phyloP scores from a whole-genome alignment of 805 yeast species.

The Cyberlindnera maritima region DNA sequence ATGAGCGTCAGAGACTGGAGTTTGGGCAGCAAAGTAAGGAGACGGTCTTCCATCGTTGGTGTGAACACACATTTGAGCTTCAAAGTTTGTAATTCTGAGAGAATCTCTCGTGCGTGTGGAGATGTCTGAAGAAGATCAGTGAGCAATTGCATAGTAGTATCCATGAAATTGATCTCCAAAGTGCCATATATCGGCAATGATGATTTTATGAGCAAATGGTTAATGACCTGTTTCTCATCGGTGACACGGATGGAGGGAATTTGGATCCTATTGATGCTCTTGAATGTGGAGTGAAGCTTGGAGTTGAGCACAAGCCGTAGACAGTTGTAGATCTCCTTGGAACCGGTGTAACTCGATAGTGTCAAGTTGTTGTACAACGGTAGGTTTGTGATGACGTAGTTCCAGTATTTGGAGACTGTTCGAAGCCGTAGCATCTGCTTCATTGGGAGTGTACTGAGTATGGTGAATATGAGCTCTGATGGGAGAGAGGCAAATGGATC shows the following conservation, averaged over 20 bases:
- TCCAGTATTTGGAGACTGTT: slow-evolving; percentile 20
- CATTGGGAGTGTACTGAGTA: slow-evolving; percentile 5
- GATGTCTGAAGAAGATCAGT: slow-evolving; percentile 10
- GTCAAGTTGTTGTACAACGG: slow-evolving; percentile 18
- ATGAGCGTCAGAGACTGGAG: slow-evolving; percentile 17
- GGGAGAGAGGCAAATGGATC: slow-evolving; percentile 13
- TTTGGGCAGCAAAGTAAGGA: slow-evolving; percentile 16
- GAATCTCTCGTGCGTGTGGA: slow-evolving; percentile 1
- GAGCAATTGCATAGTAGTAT: slow-evolving; percentile 16
- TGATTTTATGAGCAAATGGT: slow-evolving; percentile 10
- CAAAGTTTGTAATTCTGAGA: slow-evolving; percentile 8
- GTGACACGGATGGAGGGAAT: slow-evolving; percentile 18
- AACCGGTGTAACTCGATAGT: slow-evolving; percentile 10
- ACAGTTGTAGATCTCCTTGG: slow-evolving; percentile 20
- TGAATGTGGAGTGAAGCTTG: slow-evolving; percentile 3
- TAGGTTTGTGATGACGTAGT: slow-evolving; percentile 8
- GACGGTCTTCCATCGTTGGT: slow-evolving; percentile 19
- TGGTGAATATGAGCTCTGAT: slow-evolving; percentile 10
- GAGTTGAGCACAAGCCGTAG: slow-evolving; percentile 13
- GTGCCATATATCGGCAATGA: slow-evolving; percentile 6
- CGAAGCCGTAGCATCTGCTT: slow-evolving; percentile 10
- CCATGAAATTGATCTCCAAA: slow-evolving; percentile 18
- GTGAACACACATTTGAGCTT: slow-evolving; percentile 19
- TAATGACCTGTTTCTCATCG: slow-evolving; percentile 22
- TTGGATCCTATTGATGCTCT: slow-evolving; percentile 9